Base-by-base conservation (phyloP, 495 filamentous ascomycete species). In the Aspergillus sparsus region DNA sequence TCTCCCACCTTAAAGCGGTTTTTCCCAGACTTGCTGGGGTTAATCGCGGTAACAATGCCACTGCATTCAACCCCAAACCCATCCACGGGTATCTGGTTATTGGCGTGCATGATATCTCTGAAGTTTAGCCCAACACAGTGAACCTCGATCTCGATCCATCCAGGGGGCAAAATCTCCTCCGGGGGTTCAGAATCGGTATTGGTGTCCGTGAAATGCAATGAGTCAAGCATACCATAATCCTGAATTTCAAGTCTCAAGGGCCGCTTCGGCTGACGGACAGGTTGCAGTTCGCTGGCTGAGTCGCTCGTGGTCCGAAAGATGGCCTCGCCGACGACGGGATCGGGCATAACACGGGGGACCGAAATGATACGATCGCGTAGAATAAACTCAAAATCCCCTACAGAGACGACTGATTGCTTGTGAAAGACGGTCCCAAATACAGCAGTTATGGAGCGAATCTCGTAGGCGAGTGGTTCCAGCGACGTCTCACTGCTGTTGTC, bases 91-190 rank as follows among this genome's bases (percentile, higher is more conserved):
- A 68, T 62, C 61, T 49, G 73, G 3, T 74, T 79, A 58, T 76
- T 69, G 0, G 71, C 66, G 0, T 71, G 62, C 27, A 74, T 62
- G 6, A 82, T 62, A 57, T 83, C 80, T 7, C 71, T 68, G 61
- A 76, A 76, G 59, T 79, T 81, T 6, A 81, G 37, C 2, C 79
- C 77, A 4, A 68, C 65, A 1, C 63, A 53, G 6, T 55, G 53
- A n/a, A 68, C 50, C 8, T 66, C 49, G 5, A 77, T 66, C 31
- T 74, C 70, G 2, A 77, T 57, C 11, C 49, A 66, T 37, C 66
- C 67, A 7, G n/a, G 12, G 1, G 18, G 32, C 1, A 57, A 7
- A 3, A 1, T 27, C 21, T 27, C 21, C 21, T 3, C 21, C 3
- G 21, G 21, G 21, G 21, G 21, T 27, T 65, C 49, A 6, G 52